Evolutionary conservation across 176 grass and related monocot species (phyloP), one percentile per base, ranked within the genome.

Genomic region (Zoysia japonica): DNA sequence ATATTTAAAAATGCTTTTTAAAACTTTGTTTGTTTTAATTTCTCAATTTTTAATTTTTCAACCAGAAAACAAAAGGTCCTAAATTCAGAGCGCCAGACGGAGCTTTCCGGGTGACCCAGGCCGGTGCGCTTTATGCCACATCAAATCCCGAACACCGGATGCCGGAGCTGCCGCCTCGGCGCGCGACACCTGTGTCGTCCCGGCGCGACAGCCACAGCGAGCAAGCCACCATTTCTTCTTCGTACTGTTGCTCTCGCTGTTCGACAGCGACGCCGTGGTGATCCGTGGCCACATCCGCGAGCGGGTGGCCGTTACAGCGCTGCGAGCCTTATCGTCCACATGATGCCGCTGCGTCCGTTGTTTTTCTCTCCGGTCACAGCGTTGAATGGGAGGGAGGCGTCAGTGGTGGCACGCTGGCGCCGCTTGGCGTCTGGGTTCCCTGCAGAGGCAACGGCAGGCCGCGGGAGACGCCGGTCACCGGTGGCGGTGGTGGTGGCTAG

Each of bases 51-150:
- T n/a, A n/a, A n/a, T n/a, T n/a, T n/a, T n/a, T n/a, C n/a, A n/a
- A n/a, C n/a, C n/a, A n/a, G n/a, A n/a, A n/a, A n/a, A n/a, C n/a
- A n/a, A n/a, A n/a, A n/a, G n/a, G n/a, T n/a, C n/a, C n/a, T n/a
- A 28, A 28, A 28, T 62, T 14, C 36, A 42, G n/a, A 9, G 12
- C 55, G 74, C 52, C 52, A 43, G 4, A 4, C 71, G 2, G 59
- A 51, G 56, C 73, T 70, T 51, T 47, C 72, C 16, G 2, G 36
- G 28, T 5, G 85, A 35, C 11, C 65, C 76, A 8, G 50, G 1
- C 0, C 17, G 5, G 0, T 14, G 35, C 61, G 43, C 80, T 68
- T 88, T 88, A 74, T 39, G 74, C 66, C 80, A 68, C 68, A 74
- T 88, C 55, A 57, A 57, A 6, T 2, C 1, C 68, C 7, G 6